phyloP scores from a whole-genome alignment of 345 rosid genomes.

The Geranium brycei region DNA sequence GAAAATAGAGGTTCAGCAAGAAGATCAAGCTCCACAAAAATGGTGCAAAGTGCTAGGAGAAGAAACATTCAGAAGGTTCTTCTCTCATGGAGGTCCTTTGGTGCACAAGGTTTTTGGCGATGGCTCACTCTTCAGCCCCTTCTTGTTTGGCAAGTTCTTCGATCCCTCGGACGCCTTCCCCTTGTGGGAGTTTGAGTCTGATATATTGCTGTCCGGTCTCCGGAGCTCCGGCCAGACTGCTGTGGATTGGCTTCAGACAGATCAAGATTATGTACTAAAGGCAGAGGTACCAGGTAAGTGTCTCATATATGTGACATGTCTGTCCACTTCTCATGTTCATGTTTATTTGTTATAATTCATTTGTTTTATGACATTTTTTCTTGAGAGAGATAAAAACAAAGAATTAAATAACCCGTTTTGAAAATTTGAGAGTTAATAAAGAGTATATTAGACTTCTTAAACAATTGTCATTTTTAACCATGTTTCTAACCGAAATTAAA shows the following conservation, averaged over 20 bases:
- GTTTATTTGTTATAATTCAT: no score
- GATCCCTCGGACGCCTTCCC: constrained; percentile 96
- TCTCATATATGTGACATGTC: not conserved
- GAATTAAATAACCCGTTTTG: no score
- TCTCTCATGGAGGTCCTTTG: constrained; percentile 25
- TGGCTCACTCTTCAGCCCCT: constrained; percentile 73
- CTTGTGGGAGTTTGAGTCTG: constrained; percentile 74
- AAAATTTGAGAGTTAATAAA: no score
- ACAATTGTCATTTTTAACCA: no score
- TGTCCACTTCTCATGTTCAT: not conserved
- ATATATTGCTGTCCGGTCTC: constrained; percentile 36
- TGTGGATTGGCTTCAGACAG: constrained; percentile 71
- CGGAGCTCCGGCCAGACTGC: constrained; percentile 44
- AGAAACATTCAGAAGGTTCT: constrained; percentile 40
- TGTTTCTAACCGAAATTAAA: no score
- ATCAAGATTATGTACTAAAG: constrained; percentile 56
- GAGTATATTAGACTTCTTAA: no score
- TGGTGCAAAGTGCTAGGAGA: constrained; percentile 59
- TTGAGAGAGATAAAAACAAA: no score
- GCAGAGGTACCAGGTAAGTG: constrained; percentile 61
- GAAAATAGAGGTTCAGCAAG: constrained; percentile 41
- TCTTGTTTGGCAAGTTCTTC: constrained; percentile 69
- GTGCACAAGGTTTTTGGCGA: constrained; percentile 61
- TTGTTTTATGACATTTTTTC: no score
- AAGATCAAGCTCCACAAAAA: constrained; percentile 51